phyloP scores from a whole-genome alignment of 139 green algal species.

The Penium margaritaceum region DNA sequence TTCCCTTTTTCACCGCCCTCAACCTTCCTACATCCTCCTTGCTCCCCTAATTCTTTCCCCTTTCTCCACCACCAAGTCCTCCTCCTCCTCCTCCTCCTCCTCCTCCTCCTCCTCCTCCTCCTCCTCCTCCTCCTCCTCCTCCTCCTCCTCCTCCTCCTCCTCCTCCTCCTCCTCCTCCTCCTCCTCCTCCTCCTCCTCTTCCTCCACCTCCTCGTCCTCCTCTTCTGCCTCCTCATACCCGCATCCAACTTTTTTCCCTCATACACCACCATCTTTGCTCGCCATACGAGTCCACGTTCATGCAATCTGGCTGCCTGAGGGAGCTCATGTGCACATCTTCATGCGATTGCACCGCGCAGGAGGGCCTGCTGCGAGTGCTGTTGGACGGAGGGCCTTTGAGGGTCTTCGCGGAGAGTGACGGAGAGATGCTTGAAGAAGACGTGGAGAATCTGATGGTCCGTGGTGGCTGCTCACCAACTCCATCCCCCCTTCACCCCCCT shows the following conservation, averaged over 20 bases:
- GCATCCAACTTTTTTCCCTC: neutral
- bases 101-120: too few relatives aligned
- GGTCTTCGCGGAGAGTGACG: conserved; percentile 27
- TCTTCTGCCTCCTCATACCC: neutral
- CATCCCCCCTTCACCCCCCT: neutral
- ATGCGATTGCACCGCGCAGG: neutral
- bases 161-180: neutral
- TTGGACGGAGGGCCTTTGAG: conserved; percentile 38
- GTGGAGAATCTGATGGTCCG: neutral
- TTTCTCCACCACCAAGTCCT: neutral
- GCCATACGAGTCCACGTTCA: neutral
- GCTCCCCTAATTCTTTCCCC: neutral
- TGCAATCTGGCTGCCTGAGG: neutral
- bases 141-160: too few relatives aligned
- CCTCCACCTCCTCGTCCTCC: neutral
- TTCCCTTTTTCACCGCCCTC: neutral
- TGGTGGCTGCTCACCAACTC: neutral
- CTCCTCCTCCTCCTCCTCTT: neutral
- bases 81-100: neutral
- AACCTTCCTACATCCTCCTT: neutral
- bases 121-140: too few relatives aligned
- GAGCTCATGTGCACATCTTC: neutral
- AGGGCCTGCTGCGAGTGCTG: conserved; percentile 37
- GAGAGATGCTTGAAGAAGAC: conserved; percentile 31
- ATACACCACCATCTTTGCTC: neutral